Evolutionary conservation across 192 early-diverging fungal genomes (phyloP), one percentile per base, ranked within the genome.

Genomic region (Fimicolochytrium jonesii): DNA sequence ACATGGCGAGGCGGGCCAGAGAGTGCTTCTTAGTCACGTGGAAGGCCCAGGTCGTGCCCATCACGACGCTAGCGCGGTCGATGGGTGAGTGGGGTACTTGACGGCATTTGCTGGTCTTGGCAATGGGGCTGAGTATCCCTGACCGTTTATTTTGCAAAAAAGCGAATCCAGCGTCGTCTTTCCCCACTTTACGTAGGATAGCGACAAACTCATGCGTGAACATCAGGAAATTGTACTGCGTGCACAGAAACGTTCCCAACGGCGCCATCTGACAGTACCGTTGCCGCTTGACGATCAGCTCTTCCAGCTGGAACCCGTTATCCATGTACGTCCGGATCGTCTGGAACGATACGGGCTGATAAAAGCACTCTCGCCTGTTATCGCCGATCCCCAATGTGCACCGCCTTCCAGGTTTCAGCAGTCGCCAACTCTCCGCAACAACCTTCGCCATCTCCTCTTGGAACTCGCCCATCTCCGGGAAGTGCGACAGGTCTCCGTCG

Each of bases 161-260:
- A n/a, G n/a, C n/a, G n/a, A n/a, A n/a, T n/a, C n/a, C n/a, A n/a
- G n/a, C n/a, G n/a, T n/a, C n/a, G n/a, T n/a, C n/a, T n/a, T 50
- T 50, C 34, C 34, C 47, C 0, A 37, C 44, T 41, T 73, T 73
- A 4, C 66, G 39, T 42, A 95, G 75, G 0, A 90, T 88, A 4
- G 87, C 88, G 55, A 95, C 86, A 37, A 90, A 96, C 71, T 95
- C 93, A 70, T 96, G 93, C 9, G 91, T 92, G 59, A 96, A 93
- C 74, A 91, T 90, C 56, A 96, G 70, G 61, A 96, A 94, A 54
- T 96, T 90, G 62, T 88, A 93, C 63, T 88, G 86, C 11, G 88
- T 88, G 67, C 89, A 94, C 34, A 96, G 72, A 55, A 89, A 94
- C 3, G 88, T 91, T 0, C 93, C 93, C 35, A 94, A 67, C 0